phyloP scores from a whole-genome alignment of 2,329 filamentous ascomycete genomes.

The Trichoderma koningii region DNA sequence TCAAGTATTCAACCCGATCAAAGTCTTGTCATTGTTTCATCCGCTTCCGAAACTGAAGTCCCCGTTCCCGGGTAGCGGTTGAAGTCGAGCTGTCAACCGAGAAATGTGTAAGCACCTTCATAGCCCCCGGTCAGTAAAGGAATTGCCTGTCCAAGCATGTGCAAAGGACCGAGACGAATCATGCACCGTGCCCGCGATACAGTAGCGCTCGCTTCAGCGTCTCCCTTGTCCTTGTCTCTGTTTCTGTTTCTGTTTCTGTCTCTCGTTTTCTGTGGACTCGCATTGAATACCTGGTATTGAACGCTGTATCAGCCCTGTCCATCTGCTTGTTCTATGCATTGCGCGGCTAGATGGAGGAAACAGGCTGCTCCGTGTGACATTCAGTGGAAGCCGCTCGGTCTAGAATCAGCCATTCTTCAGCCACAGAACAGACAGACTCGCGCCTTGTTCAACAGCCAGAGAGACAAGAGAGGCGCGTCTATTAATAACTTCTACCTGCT shows the following conservation, averaged over 20 bases:
- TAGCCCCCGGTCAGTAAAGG: slow-evolving; percentile 5
- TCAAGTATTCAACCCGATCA: not conserved
- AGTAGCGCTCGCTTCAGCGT: slow-evolving; percentile 18
- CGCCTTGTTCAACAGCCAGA: not conserved
- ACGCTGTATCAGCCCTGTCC: too few species aligned
- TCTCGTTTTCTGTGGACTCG: not conserved
- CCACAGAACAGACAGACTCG: too few species aligned
- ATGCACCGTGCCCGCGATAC: slow-evolving; percentile 14
- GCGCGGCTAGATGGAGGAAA: too few species aligned
- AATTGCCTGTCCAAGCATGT: slow-evolving; percentile 19
- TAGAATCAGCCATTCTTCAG: too few species aligned
- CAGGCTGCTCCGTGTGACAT: too few species aligned
- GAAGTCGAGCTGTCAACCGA: too few species aligned
- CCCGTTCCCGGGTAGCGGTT: slow-evolving; percentile 14
- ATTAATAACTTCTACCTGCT: too few species aligned
- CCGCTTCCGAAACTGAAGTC: not conserved
- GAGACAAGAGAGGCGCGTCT: not conserved
- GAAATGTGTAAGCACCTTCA: not conserved
- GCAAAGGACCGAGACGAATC: slow-evolving; percentile 17
- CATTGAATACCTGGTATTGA: not conserved
- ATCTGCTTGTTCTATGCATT: too few species aligned
- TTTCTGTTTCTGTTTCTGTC: not conserved
- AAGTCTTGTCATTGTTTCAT: not conserved
- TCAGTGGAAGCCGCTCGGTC: too few species aligned
- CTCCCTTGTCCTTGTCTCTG: not conserved